A percentile compares a stretch with the other conserved stretches of the same genome.
These are phyloP conservation scores for Zygoascus biomembranicola DNA, from an alignment of 805 yeast genomes.

Conservation along the genomic window DNA sequence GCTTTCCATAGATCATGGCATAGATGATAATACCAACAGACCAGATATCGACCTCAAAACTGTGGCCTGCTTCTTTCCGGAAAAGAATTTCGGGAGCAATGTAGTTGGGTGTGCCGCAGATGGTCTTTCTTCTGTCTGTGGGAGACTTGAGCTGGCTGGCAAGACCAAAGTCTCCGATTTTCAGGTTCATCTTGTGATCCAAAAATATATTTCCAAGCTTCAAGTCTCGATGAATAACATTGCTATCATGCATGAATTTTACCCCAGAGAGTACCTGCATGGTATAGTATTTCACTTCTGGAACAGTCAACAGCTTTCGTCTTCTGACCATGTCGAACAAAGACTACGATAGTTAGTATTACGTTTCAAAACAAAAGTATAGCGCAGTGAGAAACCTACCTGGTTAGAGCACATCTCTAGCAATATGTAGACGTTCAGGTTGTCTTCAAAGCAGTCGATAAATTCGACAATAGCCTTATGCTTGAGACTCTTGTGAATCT, in stretches of 20 bases:
- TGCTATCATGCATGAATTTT: slow-evolving; percentile 80
- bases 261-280: slow-evolving; percentile 93
- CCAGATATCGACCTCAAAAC: slow-evolving; percentile 95
- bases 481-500: slow-evolving; percentile 81
- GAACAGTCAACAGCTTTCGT: slow-evolving; percentile 78
- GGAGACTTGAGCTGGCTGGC: slow-evolving; percentile 83
- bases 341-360: slow-evolving; percentile 24
- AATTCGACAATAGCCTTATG: slow-evolving; percentile 90
- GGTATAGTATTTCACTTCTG: slow-evolving; percentile 84
- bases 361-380: neutral
- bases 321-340: slow-evolving; percentile 84
- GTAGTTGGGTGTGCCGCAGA: slow-evolving; percentile 98
- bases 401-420: slow-evolving; percentile 94
- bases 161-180: slow-evolving; percentile 95
- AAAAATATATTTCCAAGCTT: slow-evolving; percentile 93
- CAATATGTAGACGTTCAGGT: slow-evolving; percentile 83
- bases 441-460: slow-evolving; percentile 95
- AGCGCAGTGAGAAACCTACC: slow-evolving; percentile 22
- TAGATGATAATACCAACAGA: slow-evolving; percentile 95
- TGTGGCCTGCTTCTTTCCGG: slow-evolving; percentile 81
- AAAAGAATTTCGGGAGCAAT: slow-evolving; percentile 96
- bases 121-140: slow-evolving; percentile 76
- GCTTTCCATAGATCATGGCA: slow-evolving; percentile 87
- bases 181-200: slow-evolving; percentile 87
- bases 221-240: slow-evolving; percentile 92